Evolutionary conservation across 768 basidiomycete species (phyloP).

Genomic region (Mycena alexandri): DNA sequence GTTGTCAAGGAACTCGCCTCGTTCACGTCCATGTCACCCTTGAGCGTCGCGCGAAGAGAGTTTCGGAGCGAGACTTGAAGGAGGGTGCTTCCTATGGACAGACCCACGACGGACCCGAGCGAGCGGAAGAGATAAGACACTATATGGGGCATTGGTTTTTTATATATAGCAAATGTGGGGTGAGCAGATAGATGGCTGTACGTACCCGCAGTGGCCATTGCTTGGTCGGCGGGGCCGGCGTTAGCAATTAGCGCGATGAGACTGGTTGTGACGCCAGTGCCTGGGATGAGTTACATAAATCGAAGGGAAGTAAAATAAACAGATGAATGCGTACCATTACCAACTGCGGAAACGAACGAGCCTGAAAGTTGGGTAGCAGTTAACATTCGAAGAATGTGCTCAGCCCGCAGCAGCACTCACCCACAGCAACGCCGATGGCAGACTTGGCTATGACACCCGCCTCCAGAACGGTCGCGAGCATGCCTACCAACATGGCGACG

Average conservation of each 20-base stretch:
- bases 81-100: slow-evolving; percentile 70
- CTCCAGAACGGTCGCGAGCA: slow-evolving; percentile 51
- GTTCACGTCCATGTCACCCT: slow-evolving; percentile 56
- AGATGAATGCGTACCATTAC: slow-evolving; percentile 50
- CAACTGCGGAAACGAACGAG: slow-evolving; percentile 41
- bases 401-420: slow-evolving; percentile 45
- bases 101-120: slow-evolving; percentile 67
- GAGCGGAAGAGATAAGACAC: slow-evolving; percentile 79
- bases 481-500: slow-evolving; percentile 53
- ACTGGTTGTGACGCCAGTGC: slow-evolving; percentile 66
- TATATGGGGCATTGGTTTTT: slow-evolving; percentile 37
- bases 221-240: slow-evolving; percentile 71
- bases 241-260: slow-evolving; percentile 74
- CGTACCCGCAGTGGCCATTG: slow-evolving; percentile 73
- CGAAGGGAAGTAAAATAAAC: not conserved
- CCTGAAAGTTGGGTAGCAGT: not conserved
- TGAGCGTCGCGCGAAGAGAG: slow-evolving; percentile 54
- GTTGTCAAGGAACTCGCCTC: slow-evolving; percentile 54
- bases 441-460: slow-evolving; percentile 56
- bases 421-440: slow-evolving; percentile 53
- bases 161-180: not conserved
- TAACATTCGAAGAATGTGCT: not conserved
- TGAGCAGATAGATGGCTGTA: no score
- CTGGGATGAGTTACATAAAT: slow-evolving; percentile 42
- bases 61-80: slow-evolving; percentile 64